phyloP scores from a whole-genome alignment of 805 yeast species.

The Teunomyces barrocoloradensis region DNA sequence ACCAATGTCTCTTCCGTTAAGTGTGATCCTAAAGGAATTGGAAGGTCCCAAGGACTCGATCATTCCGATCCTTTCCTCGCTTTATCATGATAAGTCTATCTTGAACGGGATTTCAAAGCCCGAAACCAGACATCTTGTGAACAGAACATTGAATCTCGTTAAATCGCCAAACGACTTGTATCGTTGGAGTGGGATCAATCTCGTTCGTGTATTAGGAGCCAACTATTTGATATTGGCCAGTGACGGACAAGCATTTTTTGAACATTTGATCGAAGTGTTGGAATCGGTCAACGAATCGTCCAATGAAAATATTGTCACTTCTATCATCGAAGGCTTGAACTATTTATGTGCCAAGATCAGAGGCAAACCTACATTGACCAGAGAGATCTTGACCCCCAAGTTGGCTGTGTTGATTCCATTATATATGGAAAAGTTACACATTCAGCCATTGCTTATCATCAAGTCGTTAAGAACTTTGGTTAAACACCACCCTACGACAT shows the following conservation, averaged over 20 bases:
- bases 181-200: constrained; percentile 61
- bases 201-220: constrained; percentile 44
- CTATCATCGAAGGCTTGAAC: constrained; percentile 40
- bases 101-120: constrained; percentile 45
- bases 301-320: constrained; percentile 32
- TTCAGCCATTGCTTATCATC: constrained; percentile 32
- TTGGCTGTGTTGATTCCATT: constrained; percentile 59
- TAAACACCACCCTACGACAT: constrained; percentile 67
- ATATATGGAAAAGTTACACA: constrained; percentile 42
- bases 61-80: constrained; percentile 30
- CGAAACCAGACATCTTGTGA: constrained; percentile 50
- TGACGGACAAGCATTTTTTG: constrained; percentile 40
- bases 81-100: constrained; percentile 26
- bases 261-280: constrained; percentile 40
- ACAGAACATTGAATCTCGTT: constrained; percentile 41
- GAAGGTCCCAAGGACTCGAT: constrained; percentile 14
- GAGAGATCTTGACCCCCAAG: constrained; percentile 82
- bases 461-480: constrained; percentile 40
- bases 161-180: constrained; percentile 42
- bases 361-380: constrained; percentile 79
- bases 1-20: constrained; percentile 10
- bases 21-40: constrained; percentile 8
- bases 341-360: constrained; percentile 49
- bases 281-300: constrained; percentile 37
- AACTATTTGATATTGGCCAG: constrained; percentile 37